Percentiles rank a stretch among this genome's conserved stretches.
Conservation (phyloP, 176 grass and related monocot genomes). For the Cocos nucifera region DNA sequence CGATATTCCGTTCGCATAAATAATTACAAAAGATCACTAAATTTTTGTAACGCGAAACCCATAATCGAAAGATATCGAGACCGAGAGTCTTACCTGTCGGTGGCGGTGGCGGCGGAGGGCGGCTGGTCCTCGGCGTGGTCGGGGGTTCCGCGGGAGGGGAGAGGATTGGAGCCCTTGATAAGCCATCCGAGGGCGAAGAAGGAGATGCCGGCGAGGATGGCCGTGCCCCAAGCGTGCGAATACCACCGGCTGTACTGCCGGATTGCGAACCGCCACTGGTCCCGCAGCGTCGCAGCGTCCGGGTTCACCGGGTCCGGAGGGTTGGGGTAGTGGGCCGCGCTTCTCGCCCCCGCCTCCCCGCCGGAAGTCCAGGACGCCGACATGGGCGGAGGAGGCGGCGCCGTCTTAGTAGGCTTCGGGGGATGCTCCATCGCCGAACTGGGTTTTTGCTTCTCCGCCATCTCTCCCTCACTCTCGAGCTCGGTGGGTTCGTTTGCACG, state of each 20-base stretch:
- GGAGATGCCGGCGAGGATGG: slow-evolving; percentile 65
- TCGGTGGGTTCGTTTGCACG: too few relatives aligned
- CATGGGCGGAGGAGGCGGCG: not conserved
- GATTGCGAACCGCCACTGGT: slow-evolving; percentile 80
- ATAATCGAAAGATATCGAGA: too few relatives aligned
- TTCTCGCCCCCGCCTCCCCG: slow-evolving; percentile 10
- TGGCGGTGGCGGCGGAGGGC: not conserved
- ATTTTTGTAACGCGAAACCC: too few relatives aligned
- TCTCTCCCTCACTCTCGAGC: too few relatives aligned
- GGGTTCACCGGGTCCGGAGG: slow-evolving; percentile 58
- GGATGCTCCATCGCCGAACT: slow-evolving; percentile 20
- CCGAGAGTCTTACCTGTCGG: not conserved
- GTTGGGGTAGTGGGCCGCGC: slow-evolving; percentile 36
- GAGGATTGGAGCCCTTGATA: slow-evolving; percentile 76
- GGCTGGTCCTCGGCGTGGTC: slow-evolving; percentile 3
- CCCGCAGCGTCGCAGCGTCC: slow-evolving; percentile 59
- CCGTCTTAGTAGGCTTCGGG: not conserved
- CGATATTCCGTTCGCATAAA: too few relatives aligned
- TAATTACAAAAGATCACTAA: too few relatives aligned
- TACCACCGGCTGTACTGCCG: slow-evolving; percentile 92
- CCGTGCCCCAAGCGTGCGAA: slow-evolving; percentile 88
- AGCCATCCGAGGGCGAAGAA: slow-evolving; percentile 69
- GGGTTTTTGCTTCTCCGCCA: too few relatives aligned
- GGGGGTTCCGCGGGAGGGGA: slow-evolving; percentile 33
- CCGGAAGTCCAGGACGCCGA: not conserved